Evolutionary conservation across 805 yeast species (phyloP).

Genomic region (Pichia heedii): DNA sequence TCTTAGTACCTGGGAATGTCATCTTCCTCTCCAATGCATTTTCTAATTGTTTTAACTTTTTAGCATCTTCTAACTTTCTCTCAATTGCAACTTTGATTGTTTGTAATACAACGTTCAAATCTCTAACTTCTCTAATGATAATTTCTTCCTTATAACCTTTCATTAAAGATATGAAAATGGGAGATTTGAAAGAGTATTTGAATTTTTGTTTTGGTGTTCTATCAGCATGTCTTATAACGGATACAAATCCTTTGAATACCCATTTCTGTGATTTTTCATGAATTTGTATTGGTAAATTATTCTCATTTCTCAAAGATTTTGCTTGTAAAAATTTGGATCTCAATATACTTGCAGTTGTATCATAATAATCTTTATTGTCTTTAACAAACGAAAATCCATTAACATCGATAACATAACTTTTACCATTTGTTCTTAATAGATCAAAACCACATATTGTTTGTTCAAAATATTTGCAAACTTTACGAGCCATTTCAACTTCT

Average conservation of each 20-base stretch:
- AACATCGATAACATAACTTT: constrained; percentile 90
- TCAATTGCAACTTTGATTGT: constrained; percentile 78
- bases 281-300: constrained; percentile 28
- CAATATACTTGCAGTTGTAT: constrained; percentile 67
- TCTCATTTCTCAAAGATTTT: constrained; percentile 36
- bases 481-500: constrained; percentile 74
- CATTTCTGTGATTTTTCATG: constrained; percentile 79
- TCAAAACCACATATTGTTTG: constrained; percentile 98
- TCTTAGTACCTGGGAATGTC: constrained; percentile 90
- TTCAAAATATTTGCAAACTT: constrained; percentile 65
- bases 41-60: constrained; percentile 66
- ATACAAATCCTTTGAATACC: constrained; percentile 90
- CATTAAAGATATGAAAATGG: constrained; percentile 72
- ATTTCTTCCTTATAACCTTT: constrained; percentile 96
- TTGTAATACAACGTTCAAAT: constrained; percentile 74
- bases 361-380: constrained; percentile 81
- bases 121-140: constrained; percentile 82
- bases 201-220: constrained; percentile 98
- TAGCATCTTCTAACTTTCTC: constrained; percentile 69
- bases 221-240: constrained; percentile 94
- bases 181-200: constrained; percentile 87
- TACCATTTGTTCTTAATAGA: constrained; percentile 77
- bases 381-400: constrained; percentile 97
- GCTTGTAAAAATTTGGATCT: constrained; percentile 66
- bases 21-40: constrained; percentile 83